phyloP scores from a whole-genome alignment of 2,329 filamentous ascomycete genomes.

The Biscogniauxia mediterranea region DNA sequence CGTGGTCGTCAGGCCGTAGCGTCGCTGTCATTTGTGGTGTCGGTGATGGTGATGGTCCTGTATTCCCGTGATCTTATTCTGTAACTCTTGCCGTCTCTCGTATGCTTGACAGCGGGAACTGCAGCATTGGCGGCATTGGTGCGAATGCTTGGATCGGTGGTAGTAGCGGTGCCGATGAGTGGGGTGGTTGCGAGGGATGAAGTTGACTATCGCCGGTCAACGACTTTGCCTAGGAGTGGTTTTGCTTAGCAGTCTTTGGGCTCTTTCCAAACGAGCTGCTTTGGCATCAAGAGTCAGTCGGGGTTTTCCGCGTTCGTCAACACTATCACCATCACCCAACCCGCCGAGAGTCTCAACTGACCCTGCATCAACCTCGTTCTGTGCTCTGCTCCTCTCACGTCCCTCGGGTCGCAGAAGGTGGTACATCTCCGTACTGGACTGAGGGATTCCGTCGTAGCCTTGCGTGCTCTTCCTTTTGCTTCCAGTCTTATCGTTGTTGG shows the following conservation, averaged over 20 bases:
- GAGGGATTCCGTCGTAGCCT: neutral
- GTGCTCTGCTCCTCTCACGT: neutral
- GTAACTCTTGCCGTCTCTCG: neutral
- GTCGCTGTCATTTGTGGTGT: no score
- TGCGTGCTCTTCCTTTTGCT: neutral
- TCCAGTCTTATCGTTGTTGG: neutral
- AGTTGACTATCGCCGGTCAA: neutral
- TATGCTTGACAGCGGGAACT: neutral
- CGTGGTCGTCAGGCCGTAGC: no score
- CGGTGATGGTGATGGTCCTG: neutral
- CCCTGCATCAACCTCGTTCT: conserved; percentile 3
- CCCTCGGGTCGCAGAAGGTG: neutral
- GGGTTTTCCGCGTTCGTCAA: conserved; percentile 11
- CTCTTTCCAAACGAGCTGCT: conserved; percentile 24
- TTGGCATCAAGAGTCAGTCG: conserved; percentile 20
- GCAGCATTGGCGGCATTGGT: no score
- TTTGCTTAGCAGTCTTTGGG: conserved; percentile 19
- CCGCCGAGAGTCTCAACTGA: conserved; percentile 17
- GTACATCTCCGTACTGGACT: conserved; percentile 20
- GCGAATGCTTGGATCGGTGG: no score
- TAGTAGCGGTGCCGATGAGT: neutral
- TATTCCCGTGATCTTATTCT: neutral
- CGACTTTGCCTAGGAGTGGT: neutral
- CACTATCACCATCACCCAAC: conserved; percentile 9
- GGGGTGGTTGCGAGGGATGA: neutral